Evolutionary conservation across 2,329 filamentous ascomycete genomes (phyloP).

Genomic region (Aschersonia sp.): DNA sequence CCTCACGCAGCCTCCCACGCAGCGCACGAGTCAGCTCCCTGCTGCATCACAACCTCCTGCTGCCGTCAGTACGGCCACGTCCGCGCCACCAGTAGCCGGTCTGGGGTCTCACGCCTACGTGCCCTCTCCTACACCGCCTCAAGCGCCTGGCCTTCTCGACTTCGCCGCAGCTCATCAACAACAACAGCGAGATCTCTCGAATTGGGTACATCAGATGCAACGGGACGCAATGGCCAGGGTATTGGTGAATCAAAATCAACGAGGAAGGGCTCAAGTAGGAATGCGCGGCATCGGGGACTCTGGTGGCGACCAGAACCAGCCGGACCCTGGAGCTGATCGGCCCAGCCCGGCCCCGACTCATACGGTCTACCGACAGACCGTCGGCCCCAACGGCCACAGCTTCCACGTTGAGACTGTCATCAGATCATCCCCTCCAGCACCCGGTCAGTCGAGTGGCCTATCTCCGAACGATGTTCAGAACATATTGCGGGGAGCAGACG

Average conservation of each 20-base stretch:
- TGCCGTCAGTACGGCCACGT: too few relatives aligned
- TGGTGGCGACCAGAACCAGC: conserved; percentile 5
- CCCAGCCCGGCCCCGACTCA: conserved; percentile 12
- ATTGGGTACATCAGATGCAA: conserved; percentile 32
- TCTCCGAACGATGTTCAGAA: conserved; percentile 30
- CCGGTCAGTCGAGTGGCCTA: conserved; percentile 13
- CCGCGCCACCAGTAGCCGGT: too few relatives aligned
- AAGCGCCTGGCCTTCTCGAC: conserved; percentile 10
- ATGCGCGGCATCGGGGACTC: conserved; percentile 25
- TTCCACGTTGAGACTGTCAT: conserved; percentile 21
- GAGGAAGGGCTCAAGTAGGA: conserved; percentile 23
- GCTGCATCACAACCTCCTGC: background rate
- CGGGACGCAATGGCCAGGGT: conserved; percentile 28
- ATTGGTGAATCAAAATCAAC: conserved; percentile 27
- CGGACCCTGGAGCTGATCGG: conserved; percentile 10
- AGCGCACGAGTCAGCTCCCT: conserved; percentile 3
- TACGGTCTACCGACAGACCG: conserved; percentile 17
- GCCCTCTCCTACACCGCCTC: conserved; percentile 14
- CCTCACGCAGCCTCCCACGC: background rate
- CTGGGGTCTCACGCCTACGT: conserved; percentile 11
- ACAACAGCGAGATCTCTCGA: conserved; percentile 27
- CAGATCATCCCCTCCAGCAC: conserved; percentile 7
- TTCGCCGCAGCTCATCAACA: conserved; percentile 18
- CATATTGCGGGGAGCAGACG: conserved; percentile 30
- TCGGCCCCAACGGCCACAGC: conserved; percentile 17